These are phyloP conservation scores for Fistulinella prunicolor DNA, from an alignment of 768 basidiomycete species.

Conservation along the genomic window DNA sequence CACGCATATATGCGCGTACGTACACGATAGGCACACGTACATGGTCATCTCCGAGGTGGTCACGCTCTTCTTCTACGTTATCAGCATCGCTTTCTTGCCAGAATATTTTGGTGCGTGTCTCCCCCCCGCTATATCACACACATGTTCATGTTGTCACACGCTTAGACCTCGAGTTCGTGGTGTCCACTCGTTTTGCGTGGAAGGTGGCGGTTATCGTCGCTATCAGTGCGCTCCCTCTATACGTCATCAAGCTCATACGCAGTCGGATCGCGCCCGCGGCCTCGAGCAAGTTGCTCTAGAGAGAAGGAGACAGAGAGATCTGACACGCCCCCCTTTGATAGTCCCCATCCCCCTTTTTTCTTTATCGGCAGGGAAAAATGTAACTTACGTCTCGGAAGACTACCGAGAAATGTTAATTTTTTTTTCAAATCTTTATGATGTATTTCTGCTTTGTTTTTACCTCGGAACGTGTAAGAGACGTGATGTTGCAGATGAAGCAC, in stretches of 20 bases:
- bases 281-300: conserved; percentile 83
- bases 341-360: too few species aligned
- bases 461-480: conserved; percentile 10
- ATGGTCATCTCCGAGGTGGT: conserved; percentile 92
- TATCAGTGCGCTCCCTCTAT: conserved; percentile 89
- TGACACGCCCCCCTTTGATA: too few species aligned
- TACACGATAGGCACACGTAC: conserved; percentile 93
- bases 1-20: too few species aligned
- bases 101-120: conserved; percentile 89
- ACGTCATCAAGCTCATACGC: conserved; percentile 84
- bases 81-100: conserved; percentile 90
- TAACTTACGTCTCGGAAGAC: neutral
- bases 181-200: conserved; percentile 86
- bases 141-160: too few species aligned
- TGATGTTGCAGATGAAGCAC: conserved; percentile 31
- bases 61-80: conserved; percentile 83
- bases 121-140: too few species aligned
- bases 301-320: neutral
- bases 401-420: too few species aligned
- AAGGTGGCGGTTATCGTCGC: conserved; percentile 95
- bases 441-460: conserved; percentile 34
- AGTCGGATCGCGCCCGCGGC: conserved; percentile 87
- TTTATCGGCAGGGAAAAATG: neutral
- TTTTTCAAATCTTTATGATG: conserved; percentile 38
- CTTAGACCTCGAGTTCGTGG: conserved; percentile 87